Evolutionary conservation across 2,329 filamentous ascomycete genomes (phyloP).

Genomic region (Xylariaceae sp.): DNA sequence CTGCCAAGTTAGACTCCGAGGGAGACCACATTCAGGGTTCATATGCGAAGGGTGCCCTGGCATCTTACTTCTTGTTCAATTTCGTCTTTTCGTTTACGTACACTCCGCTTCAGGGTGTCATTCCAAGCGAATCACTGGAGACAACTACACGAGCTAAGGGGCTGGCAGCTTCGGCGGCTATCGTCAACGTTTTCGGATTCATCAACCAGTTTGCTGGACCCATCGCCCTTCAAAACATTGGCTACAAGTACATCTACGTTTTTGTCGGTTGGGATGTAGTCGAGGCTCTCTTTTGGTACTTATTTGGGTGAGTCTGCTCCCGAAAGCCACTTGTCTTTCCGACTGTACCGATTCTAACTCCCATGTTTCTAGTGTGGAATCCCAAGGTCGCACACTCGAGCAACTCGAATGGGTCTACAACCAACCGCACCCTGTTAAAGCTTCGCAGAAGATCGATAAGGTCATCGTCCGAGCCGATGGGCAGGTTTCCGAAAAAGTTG

Average conservation of each 20-base stretch:
- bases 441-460: slow-evolving; percentile 46
- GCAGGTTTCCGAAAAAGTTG: slow-evolving; percentile 43
- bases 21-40: slow-evolving; percentile 31
- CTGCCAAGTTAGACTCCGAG: slow-evolving; percentile 33
- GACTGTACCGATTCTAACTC: slow-evolving; percentile 9
- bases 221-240: slow-evolving; percentile 41
- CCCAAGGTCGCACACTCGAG: slow-evolving; percentile 46
- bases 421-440: slow-evolving; percentile 46
- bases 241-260: slow-evolving; percentile 41
- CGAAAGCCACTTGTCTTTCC: not conserved
- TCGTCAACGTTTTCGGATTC: slow-evolving; percentile 42
- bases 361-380: slow-evolving; percentile 38
- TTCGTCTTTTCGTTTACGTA: slow-evolving; percentile 46
- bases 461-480: slow-evolving; percentile 43
- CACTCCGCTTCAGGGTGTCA: slow-evolving; percentile 44
- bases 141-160: slow-evolving; percentile 46
- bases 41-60: slow-evolving; percentile 41
- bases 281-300: slow-evolving; percentile 38
- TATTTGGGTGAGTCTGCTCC: slow-evolving; percentile 38
- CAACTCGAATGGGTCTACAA: slow-evolving; percentile 47
- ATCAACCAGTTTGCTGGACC: slow-evolving; percentile 46
- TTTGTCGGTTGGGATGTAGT: slow-evolving; percentile 46
- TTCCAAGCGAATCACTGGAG: slow-evolving; percentile 44
- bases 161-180: slow-evolving; percentile 40
- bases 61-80: slow-evolving; percentile 47